A percentile compares a stretch with the other conserved stretches of the same genome.
These are phyloP conservation scores for Eutypa lata DNA, from an alignment of 2,329 filamentous ascomycete species.

Conservation along the genomic window DNA sequence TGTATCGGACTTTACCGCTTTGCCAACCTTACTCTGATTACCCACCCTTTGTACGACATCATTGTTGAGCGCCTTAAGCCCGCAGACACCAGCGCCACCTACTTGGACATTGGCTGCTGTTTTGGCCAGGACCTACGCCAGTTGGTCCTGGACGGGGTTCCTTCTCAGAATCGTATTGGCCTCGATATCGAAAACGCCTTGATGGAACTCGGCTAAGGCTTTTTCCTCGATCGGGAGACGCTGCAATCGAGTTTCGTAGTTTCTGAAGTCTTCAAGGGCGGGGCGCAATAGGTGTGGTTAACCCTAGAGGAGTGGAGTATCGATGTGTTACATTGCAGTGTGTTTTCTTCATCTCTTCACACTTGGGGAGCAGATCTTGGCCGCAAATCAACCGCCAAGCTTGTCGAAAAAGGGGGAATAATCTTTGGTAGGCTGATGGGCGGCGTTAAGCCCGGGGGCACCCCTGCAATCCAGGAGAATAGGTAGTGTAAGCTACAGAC, in stretches of 20 bases:
- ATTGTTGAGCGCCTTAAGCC: slow-evolving; percentile 13
- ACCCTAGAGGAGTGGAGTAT: slow-evolving; percentile 12
- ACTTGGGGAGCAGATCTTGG: slow-evolving; percentile 15
- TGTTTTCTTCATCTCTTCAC: slow-evolving; percentile 23
- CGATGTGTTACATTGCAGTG: slow-evolving; percentile 22
- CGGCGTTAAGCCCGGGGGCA: slow-evolving; percentile 10
- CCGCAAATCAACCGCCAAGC: slow-evolving; percentile 11
- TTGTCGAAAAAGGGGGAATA: slow-evolving; percentile 14
- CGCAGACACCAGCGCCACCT: slow-evolving; percentile 5
- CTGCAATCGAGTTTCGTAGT: slow-evolving; percentile 17
- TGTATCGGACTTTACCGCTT: slow-evolving; percentile 19
- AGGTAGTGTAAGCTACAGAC: slow-evolving; percentile 10
- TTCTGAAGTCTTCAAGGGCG: slow-evolving; percentile 16
- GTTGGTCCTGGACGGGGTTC: slow-evolving; percentile 21
- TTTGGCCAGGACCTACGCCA: slow-evolving; percentile 26
- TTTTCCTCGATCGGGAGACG: slow-evolving; percentile 23
- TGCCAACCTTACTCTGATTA: slow-evolving; percentile 12
- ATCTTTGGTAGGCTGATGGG: slow-evolving; percentile 18
- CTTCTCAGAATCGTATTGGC: slow-evolving; percentile 15
- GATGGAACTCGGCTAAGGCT: slow-evolving; percentile 21
- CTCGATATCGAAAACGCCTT: slow-evolving; percentile 19
- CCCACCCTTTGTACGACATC: slow-evolving; percentile 7
- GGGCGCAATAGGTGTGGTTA: slow-evolving; percentile 9
- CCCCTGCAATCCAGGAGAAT: slow-evolving; percentile 9
- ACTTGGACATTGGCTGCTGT: slow-evolving; percentile 28